phyloP scores from a whole-genome alignment of 257 asterid species.

The Cordia subcordata region DNA sequence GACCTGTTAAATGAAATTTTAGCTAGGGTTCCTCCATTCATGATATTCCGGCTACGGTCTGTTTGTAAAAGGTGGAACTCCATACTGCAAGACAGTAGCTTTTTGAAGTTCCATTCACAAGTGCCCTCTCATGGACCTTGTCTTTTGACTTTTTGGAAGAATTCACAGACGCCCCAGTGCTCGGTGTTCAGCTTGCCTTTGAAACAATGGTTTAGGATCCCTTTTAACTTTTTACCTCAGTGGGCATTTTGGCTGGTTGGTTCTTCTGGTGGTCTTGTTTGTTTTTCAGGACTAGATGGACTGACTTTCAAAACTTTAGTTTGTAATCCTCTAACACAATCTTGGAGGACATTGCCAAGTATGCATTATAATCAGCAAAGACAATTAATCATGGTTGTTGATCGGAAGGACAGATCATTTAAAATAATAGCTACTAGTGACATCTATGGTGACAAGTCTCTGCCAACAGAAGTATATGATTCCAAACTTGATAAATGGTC shows the following conservation, averaged over 20 bases:
- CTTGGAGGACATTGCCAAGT: conserved; percentile 84
- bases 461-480: conserved; percentile 93
- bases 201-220: conserved; percentile 95
- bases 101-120: conserved; percentile 89
- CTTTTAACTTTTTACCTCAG: conserved; percentile 75
- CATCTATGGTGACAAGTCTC: conserved; percentile 74
- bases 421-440: conserved; percentile 92
- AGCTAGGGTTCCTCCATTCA: conserved; percentile 95
- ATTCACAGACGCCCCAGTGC: conserved; percentile 82
- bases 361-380: conserved; percentile 96
- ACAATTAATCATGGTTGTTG: conserved; percentile 86
- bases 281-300: conserved; percentile 90
- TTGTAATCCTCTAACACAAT: conserved; percentile 84
- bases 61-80: conserved; percentile 97
- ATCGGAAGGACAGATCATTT: conserved; percentile 63
- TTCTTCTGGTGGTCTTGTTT: conserved; percentile 92
- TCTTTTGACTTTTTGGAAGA: conserved; percentile 88
- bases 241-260: conserved; percentile 99
- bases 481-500: conserved; percentile 76
- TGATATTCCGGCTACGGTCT: conserved; percentile 84
- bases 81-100: conserved; percentile 78
- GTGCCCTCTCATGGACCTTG: conserved; percentile 98
- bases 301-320: conserved; percentile 67
- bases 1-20: conserved; percentile 84
- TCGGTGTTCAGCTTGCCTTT: conserved; percentile 91